Base-by-base conservation (phyloP, 768 basidiomycete genomes). In the Russula sp. region DNA sequence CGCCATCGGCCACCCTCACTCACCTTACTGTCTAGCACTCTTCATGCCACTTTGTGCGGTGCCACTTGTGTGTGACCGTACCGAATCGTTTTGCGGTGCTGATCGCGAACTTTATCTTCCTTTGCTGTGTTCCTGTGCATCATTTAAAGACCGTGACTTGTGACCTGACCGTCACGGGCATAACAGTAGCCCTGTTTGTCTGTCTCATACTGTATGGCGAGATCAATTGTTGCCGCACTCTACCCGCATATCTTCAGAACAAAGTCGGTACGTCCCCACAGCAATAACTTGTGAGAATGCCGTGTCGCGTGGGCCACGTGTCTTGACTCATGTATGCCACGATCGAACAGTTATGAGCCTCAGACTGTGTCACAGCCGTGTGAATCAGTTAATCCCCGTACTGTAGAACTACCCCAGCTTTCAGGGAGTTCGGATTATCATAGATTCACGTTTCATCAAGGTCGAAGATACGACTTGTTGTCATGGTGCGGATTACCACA, bases 41-140 rank as follows among this genome's bases (percentile, higher is more conserved):
- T 24, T 24, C 24, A 22, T 42, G 42, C 51, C 28, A 6, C n/a
- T 52, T 52, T 20, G 11, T 50, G 49, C 26, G 49, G 24, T 9
- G 49, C 20, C 11, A 26, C 14, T 50, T 18, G 16, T 28, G 20
- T 28, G 16, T 26, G 13, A 18, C 50, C 2, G 28, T 14, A 24
- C 28, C 18, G 50, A 51, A 26, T 51, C 26, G 16, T 34, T 48
- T 58, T 48, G 20, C 52, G 2, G 34, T 38, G 30, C 38, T 38
- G 53, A 64, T 64, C 63, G 38, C 22, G 16, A 64, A 60, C 63
- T 42, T 60, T 49, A 60, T 64, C 58, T 64, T 34, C 30, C 30
- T 28, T 34, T 58, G 30, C 50, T 57, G n/a, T 57, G 30, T 46
- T 46, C 44, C 28, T 22, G 51, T 28, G 26, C 49, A 24, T 44